Conservation (phyloP, 139 green algal genomes). For the Limnomonas spitsbergensis region DNA sequence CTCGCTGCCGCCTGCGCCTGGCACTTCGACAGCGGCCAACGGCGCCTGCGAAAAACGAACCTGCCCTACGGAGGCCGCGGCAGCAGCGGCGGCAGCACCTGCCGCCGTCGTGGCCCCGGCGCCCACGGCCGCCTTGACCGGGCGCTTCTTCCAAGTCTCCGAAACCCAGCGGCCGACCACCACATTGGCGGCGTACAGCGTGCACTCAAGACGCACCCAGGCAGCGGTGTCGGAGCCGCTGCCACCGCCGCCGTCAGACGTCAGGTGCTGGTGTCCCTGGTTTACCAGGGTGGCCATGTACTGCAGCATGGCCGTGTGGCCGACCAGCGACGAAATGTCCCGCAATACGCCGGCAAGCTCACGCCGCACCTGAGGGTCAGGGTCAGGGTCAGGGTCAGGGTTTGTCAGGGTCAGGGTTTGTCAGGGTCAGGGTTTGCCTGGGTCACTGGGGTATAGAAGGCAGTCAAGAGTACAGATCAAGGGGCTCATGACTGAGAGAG, state of each 20-base stretch:
- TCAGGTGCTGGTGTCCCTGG: neutral
- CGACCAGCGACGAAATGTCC: constrained; percentile 44
- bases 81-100: neutral
- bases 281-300: constrained; percentile 38
- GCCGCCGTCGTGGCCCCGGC: no score
- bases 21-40: neutral
- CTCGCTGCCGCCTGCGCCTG: neutral
- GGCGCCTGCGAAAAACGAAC: no score
- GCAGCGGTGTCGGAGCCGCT: neutral
- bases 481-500: no score
- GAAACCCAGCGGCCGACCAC: constrained; percentile 35
- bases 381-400: no score
- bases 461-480: no score
- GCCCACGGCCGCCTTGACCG: no score
- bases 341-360: constrained; percentile 52
- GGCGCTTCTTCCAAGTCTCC: neutral
- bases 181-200: constrained; percentile 62
- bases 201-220: constrained; percentile 45
- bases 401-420: no score
- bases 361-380: constrained; percentile 58
- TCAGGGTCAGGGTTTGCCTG: no score
- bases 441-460: no score
- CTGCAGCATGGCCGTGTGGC: constrained; percentile 22
- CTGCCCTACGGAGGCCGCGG: neutral
- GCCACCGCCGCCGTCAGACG: neutral